Base-by-base conservation (phyloP, 768 basidiomycete species). In the Harrya chromipes region DNA sequence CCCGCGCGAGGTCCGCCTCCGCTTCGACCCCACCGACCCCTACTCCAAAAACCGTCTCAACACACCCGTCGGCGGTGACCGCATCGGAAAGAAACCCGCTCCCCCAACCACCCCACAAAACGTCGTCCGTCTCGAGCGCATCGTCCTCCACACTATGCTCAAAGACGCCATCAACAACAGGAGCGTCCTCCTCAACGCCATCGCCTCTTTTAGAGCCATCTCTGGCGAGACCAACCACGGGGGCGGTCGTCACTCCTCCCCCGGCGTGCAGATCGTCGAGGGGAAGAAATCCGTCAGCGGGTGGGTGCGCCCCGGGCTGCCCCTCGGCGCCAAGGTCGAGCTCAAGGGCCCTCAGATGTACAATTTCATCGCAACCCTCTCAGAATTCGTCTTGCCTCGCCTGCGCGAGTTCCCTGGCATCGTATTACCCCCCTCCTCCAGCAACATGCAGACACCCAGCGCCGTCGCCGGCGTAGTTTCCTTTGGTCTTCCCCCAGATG, bases 301-400 rank as follows among this genome's bases (percentile, higher is more conserved):
- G 0, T 98, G 92, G 90, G 80, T 94, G 34, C 78, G 95, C 29
- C 82, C 84, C 0, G 87, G 88, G 20, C 66, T 90, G 41, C 91
- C 95, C 0, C 73, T 87, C 17, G 93, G 92, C 52, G 91, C 81
- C 55, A 94, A 94, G 72, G 92, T 97, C 52, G 90, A 90, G 65
- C 71, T 99, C 58, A 84, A 82, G 63, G 94, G 94, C 13, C 84
- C 87, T 41, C 82, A 85, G 58, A 97, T 98, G 94, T 97, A 91
- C 74, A 88, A 91, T 59, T 97, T 98, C 70, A 74, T 98, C 49
- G 82, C 82, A 49, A 84, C 83, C 8, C 79, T 99, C 59, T 82
- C 84, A 60, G 93, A 97, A 62, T 97, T 97, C 62, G 95, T 99
- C 50, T 73, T 97, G n/a, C 95, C 95, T 1, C 84, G 95, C 19